These are phyloP conservation scores for Penicillium lagena DNA, from an alignment of 495 filamentous ascomycete species.

Conservation along the genomic window DNA sequence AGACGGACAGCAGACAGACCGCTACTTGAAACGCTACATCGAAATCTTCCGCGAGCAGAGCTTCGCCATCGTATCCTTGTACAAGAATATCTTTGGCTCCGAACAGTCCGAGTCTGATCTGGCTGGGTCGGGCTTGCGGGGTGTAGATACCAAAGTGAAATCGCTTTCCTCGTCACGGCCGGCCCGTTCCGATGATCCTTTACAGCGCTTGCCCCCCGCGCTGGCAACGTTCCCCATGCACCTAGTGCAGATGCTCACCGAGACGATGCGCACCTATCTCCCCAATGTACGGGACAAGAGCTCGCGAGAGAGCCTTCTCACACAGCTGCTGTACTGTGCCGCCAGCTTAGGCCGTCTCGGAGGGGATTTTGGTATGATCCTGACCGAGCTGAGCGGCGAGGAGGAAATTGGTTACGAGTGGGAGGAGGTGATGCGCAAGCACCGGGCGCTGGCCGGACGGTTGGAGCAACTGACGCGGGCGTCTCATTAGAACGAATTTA, in stretches of 20 bases:
- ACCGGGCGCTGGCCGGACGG: constrained; percentile 77
- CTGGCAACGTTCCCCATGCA: constrained; percentile 81
- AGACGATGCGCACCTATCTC: constrained; percentile 72
- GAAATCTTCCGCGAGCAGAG: constrained; percentile 98
- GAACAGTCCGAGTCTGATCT: constrained; percentile 31
- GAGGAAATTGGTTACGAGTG: constrained; percentile 57
- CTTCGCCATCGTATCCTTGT: constrained; percentile 90
- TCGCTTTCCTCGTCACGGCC: constrained; percentile 1
- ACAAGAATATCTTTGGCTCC: constrained; percentile 77
- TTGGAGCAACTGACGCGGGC: constrained; percentile 68
- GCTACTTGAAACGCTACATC: constrained; percentile 90
- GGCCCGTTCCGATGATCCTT: constrained; percentile 41
- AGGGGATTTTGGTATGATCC: constrained; percentile 84
- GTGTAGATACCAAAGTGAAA: constrained; percentile 23
- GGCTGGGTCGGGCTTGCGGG: constrained; percentile 25
- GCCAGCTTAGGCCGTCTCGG: constrained; percentile 88
- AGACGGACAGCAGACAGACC: constrained; percentile 85
- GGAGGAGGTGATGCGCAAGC: constrained; percentile 88
- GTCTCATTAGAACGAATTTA: constrained; percentile 7
- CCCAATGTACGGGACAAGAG: constrained; percentile 76
- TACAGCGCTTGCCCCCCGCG: constrained; percentile 67
- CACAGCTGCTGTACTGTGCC: constrained; percentile 92
- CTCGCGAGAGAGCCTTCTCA: constrained; percentile 78
- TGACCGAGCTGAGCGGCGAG: constrained; percentile 61
- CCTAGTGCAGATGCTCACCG: constrained; percentile 73